Evolutionary conservation across 805 yeast genomes (phyloP).

Genomic region (Schizosaccharomyces octosporus): DNA sequence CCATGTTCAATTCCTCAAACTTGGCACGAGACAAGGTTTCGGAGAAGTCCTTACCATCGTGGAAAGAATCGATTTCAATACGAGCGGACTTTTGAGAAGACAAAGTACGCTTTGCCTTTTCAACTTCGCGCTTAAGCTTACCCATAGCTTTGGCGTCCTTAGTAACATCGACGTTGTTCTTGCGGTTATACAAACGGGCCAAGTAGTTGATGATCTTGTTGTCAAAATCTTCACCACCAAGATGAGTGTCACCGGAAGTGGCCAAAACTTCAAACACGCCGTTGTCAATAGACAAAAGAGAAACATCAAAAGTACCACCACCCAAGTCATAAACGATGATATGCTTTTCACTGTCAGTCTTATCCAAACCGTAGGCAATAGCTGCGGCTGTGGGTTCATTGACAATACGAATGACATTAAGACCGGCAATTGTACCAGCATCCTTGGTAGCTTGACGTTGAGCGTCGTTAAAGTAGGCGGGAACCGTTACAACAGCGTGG

Average conservation of each 20-base stretch:
- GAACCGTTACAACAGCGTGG: slow-evolving; percentile 88
- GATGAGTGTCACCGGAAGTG: slow-evolving; percentile 72
- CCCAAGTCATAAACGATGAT: slow-evolving; percentile 87
- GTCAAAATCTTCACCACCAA: slow-evolving; percentile 98
- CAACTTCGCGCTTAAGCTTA: slow-evolving; percentile 89
- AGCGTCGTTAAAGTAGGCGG: slow-evolving; percentile 91
- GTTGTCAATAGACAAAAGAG: slow-evolving; percentile 74
- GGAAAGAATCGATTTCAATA: slow-evolving; percentile 85
- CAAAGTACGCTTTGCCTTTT: slow-evolving; percentile 89
- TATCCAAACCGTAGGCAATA: slow-evolving; percentile 81
- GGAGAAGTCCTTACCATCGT: slow-evolving; percentile 83
- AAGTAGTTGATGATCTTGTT: slow-evolving; percentile 85
- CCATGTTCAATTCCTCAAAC: slow-evolving; percentile 87
- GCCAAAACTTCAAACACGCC: slow-evolving; percentile 94
- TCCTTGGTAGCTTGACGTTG: slow-evolving; percentile 97
- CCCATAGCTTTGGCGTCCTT: slow-evolving; percentile 68
- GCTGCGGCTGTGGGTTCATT: slow-evolving; percentile 98
- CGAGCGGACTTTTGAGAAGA: slow-evolving; percentile 90
- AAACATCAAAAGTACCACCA: slow-evolving; percentile 97
- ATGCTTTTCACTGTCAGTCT: slow-evolving; percentile 50
- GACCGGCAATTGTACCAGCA: slow-evolving; percentile 89
- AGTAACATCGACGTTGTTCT: slow-evolving; percentile 63
- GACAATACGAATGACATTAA: slow-evolving; percentile 79
- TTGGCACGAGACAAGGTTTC: slow-evolving; percentile 93
- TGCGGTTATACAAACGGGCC: slow-evolving; percentile 85